Conservation (phyloP, 2,329 filamentous ascomycete genomes). For the Karstenula rhodostoma region DNA sequence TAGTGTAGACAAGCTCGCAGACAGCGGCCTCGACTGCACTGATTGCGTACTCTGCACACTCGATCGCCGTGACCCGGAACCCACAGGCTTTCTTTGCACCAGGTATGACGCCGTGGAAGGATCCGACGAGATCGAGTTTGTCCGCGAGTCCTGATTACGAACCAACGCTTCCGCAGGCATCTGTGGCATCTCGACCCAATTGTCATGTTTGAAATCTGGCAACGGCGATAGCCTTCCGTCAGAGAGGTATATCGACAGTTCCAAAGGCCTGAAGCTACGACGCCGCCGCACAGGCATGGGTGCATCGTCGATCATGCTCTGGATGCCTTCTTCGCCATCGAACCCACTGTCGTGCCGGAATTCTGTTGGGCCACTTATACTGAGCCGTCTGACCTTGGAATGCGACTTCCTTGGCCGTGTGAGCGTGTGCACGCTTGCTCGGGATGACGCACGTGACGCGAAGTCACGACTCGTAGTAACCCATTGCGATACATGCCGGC, state of each 20-base stretch:
- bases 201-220: constrained; percentile 46
- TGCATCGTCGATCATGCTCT: constrained; percentile 44
- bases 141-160: constrained; percentile 40
- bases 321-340: constrained; percentile 37
- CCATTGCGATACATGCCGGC: constrained; percentile 48
- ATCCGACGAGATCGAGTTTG: constrained; percentile 37
- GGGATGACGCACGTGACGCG: constrained; percentile 45
- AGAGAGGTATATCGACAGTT: constrained; percentile 50
- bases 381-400: constrained; percentile 31
- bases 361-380: constrained; percentile 47
- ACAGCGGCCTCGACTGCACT: constrained; percentile 26
- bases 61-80: constrained; percentile 36
- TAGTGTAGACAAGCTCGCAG: constrained; percentile 29
- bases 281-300: constrained; percentile 41
- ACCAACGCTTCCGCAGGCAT: constrained; percentile 45
- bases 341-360: constrained; percentile 46
- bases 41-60: constrained; percentile 39
- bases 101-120: constrained; percentile 34
- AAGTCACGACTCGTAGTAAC: constrained; percentile 44
- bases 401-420: constrained; percentile 28
- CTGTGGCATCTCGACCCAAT: constrained; percentile 40
- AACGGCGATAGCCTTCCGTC: constrained; percentile 49
- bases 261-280: constrained; percentile 48
- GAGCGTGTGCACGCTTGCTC: constrained; percentile 43
- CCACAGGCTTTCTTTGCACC: constrained; percentile 45